Evolutionary conservation across 2,329 filamentous ascomycete species (phyloP).

Genomic region (Colletotrichum ledebouriae): DNA sequence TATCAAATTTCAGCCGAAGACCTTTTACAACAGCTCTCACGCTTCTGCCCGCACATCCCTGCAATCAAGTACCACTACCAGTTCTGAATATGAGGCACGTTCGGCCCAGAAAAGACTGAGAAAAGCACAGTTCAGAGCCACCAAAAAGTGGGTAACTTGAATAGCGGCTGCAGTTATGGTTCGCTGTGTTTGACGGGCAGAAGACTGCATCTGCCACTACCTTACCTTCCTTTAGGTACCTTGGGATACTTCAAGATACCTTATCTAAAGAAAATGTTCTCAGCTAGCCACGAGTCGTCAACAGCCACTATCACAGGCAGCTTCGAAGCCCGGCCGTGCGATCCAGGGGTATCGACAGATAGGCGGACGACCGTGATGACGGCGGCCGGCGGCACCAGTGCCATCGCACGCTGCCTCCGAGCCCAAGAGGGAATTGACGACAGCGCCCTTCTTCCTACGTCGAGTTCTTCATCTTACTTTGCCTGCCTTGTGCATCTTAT

Average conservation of each 20-base stretch:
- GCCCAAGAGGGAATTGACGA: slow-evolving; percentile 27
- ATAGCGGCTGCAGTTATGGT: slow-evolving; percentile 10
- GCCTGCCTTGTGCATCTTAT: too few species aligned
- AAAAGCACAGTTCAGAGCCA: too few species aligned
- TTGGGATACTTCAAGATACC: too few species aligned
- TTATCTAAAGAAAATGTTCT: too few species aligned
- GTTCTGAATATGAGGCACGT: slow-evolving; percentile 42
- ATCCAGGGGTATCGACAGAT: slow-evolving; percentile 2
- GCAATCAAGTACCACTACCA: slow-evolving; percentile 40
- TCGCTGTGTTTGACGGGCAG: slow-evolving; percentile 8
- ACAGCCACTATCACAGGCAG: slow-evolving; percentile 22
- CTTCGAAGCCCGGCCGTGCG: slow-evolving; percentile 25
- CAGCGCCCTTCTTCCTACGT: slow-evolving; percentile 17
- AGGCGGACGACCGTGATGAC: slow-evolving; percentile 6
- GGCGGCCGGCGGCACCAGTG: slow-evolving; percentile 28
- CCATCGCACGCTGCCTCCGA: slow-evolving; percentile 19
- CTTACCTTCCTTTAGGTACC: too few species aligned
- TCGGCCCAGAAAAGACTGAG: slow-evolving; percentile 13
- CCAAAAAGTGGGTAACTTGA: too few species aligned
- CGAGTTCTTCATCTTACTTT: not conserved
- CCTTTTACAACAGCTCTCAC: slow-evolving; percentile 29
- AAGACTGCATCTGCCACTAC: not conserved
- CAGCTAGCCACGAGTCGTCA: slow-evolving; percentile 21
- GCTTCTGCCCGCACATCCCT: slow-evolving; percentile 38
- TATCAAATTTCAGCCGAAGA: slow-evolving; percentile 35